Percentiles rank a stretch among this genome's conserved stretches.
These are phyloP conservation scores for Ampelocalamus luodianensis DNA, from an alignment of 176 grass and related monocot genomes.

Conservation along the genomic window DNA sequence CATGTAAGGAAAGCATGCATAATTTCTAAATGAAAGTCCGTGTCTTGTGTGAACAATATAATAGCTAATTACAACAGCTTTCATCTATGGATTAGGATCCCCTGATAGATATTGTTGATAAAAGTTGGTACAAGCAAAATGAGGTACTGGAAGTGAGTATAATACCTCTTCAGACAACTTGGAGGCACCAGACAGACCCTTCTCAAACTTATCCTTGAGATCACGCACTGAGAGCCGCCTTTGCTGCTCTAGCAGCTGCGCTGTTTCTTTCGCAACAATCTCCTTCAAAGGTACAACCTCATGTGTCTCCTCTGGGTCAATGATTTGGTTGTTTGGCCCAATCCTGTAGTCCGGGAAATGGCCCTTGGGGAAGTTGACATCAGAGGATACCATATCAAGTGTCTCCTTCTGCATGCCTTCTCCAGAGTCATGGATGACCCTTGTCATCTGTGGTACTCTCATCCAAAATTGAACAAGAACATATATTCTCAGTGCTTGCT, in stretches of 20 bases:
- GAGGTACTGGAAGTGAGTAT: conserved; percentile 1
- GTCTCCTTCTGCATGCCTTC: conserved; percentile 74
- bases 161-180: conserved; percentile 87
- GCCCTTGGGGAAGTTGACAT: conserved; percentile 83
- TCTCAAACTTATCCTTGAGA: conserved; percentile 94
- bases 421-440: conserved; percentile 70
- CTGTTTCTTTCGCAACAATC: conserved; percentile 91
- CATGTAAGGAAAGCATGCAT: not conserved
- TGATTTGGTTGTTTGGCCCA: conserved; percentile 77
- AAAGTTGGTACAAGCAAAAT: conserved; percentile 9
- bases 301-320: conserved; percentile 74
- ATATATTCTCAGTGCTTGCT: not conserved
- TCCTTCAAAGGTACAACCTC: conserved; percentile 76
- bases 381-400: conserved; percentile 69
- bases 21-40: not conserved
- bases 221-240: conserved; percentile 88
- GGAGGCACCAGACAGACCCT: conserved; percentile 70
- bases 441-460: conserved; percentile 66
- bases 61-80: conserved; percentile 4
- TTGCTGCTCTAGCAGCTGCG: conserved; percentile 77
- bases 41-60: not conserved
- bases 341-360: conserved; percentile 86
- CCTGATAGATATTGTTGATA: not conserved
- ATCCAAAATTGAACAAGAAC: conserved; percentile 2
- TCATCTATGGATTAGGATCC: not conserved